These are phyloP conservation scores for Capsicum chinense DNA, from an alignment of 257 asterid genomes.

Conservation along the genomic window DNA sequence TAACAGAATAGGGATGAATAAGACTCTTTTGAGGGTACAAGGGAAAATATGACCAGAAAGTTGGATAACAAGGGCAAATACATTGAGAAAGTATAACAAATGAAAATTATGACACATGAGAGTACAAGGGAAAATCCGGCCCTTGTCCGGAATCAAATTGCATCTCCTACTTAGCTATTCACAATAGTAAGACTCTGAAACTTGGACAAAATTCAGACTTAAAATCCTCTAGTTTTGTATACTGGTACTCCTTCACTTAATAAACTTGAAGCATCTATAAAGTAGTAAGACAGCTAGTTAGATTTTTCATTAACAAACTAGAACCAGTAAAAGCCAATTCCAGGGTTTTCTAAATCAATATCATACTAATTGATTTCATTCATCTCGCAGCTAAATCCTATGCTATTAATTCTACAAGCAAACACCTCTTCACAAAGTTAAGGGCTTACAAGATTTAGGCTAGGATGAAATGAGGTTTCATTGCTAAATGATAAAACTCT, in stretches of 20 bases:
- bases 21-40: too few species aligned
- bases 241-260: constrained; percentile 1
- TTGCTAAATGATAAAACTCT: constrained; percentile 20
- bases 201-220: not conserved
- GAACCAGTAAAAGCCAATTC: not conserved
- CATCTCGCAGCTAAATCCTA: constrained; percentile 6
- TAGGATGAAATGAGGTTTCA: not conserved
- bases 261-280: not conserved
- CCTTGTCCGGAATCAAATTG: too few species aligned
- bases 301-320: constrained; percentile 13
- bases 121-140: too few species aligned
- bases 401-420: not conserved
- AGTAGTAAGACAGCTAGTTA: not conserved
- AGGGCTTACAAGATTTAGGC: not conserved
- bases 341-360: constrained; percentile 18
- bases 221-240: constrained; percentile 4
- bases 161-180: too few species aligned
- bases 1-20: too few species aligned
- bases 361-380: not conserved
- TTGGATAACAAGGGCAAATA: too few species aligned
- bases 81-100: too few species aligned
- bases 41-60: too few species aligned
- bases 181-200: constrained; percentile 8
- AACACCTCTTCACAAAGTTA: not conserved
- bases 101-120: too few species aligned